A percentile compares a stretch with the other conserved stretches of the same genome.
Conservation (phyloP, 371 early-diverging fungal species). For the Fennellomyces sp. region DNA sequence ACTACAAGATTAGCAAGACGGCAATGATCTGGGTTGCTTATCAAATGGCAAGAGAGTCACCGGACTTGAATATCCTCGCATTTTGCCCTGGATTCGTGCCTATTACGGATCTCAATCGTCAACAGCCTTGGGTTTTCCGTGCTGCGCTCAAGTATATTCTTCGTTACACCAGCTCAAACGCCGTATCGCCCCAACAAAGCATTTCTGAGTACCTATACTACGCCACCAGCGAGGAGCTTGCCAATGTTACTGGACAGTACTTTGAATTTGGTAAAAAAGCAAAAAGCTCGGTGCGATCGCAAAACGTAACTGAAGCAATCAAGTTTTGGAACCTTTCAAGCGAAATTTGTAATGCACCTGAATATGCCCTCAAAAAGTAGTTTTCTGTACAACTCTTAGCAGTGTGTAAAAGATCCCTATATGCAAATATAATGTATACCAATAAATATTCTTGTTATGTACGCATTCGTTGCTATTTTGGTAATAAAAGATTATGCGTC, state of each 20-base stretch:
- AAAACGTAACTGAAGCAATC: conserved; percentile 21
- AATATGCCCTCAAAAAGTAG: neutral
- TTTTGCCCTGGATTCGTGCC: conserved; percentile 51
- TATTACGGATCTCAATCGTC: conserved; percentile 30
- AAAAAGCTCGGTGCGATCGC: conserved; percentile 29
- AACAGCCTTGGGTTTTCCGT: conserved; percentile 14
- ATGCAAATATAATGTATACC: too few species aligned
- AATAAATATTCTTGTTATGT: too few species aligned
- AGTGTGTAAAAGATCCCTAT: too few species aligned
- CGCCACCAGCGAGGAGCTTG: conserved; percentile 23
- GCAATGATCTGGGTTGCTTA: conserved; percentile 22
- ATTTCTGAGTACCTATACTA: conserved; percentile 35
- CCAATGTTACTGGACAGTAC: conserved; percentile 13
- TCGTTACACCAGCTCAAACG: conserved; percentile 20
- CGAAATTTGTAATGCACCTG: conserved; percentile 14
- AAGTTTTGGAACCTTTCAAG: conserved; percentile 35
- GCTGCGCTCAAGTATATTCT: conserved; percentile 16
- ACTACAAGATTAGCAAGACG: conserved; percentile 42
- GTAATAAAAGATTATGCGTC: too few species aligned
- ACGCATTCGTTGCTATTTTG: too few species aligned
- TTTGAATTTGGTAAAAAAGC: conserved; percentile 19
- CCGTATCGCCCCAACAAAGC: conserved; percentile 25
- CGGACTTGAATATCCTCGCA: conserved; percentile 15
- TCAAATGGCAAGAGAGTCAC: conserved; percentile 12
- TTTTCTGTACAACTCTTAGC: too few species aligned